Percentiles rank a stretch among this genome's conserved stretches.
These are phyloP conservation scores for Saccharomycopsis hybrid DNA, from an alignment of 1,139 yeast species.

Conservation along the genomic window DNA sequence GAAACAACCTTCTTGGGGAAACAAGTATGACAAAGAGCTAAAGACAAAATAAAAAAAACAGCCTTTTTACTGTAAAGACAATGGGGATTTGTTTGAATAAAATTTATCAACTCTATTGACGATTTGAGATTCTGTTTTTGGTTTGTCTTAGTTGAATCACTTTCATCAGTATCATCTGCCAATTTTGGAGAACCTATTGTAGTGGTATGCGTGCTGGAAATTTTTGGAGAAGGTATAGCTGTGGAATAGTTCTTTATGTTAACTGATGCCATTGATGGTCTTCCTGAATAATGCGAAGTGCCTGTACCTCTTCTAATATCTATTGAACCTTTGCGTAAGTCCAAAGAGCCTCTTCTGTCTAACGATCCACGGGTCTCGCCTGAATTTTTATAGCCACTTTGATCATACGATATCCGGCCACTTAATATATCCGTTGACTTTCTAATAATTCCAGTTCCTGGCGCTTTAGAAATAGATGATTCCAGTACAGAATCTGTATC, in stretches of 20 bases:
- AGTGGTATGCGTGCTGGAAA: too few relatives aligned
- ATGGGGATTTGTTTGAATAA: slow-evolving; percentile 66
- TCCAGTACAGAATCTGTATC: too few relatives aligned
- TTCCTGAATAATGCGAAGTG: slow-evolving; percentile 36
- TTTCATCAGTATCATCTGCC: too few relatives aligned
- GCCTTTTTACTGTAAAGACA: slow-evolving; percentile 66
- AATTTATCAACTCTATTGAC: slow-evolving; percentile 57
- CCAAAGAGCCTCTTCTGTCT: slow-evolving; percentile 5
- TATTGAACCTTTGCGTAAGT: slow-evolving; percentile 28
- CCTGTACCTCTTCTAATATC: slow-evolving; percentile 34
- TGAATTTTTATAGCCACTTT: slow-evolving; percentile 2
- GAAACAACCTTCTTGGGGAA: slow-evolving; percentile 55
- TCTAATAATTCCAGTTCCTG: not conserved
- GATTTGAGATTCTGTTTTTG: too few relatives aligned
- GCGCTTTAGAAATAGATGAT: too few relatives aligned
- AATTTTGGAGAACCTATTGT: too few relatives aligned
- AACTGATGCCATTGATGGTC: slow-evolving; percentile 47
- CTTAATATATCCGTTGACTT: not conserved
- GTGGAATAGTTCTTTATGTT: slow-evolving; percentile 6
- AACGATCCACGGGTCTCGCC: not conserved
- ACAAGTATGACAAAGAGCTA: slow-evolving; percentile 89
- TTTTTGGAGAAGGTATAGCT: not conserved
- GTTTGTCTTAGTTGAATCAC: too few relatives aligned
- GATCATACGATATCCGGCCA: not conserved
- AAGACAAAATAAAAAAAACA: slow-evolving; percentile 67